Conservation (phyloP, 495 filamentous ascomycete species). For the Durotheca rogersii region DNA sequence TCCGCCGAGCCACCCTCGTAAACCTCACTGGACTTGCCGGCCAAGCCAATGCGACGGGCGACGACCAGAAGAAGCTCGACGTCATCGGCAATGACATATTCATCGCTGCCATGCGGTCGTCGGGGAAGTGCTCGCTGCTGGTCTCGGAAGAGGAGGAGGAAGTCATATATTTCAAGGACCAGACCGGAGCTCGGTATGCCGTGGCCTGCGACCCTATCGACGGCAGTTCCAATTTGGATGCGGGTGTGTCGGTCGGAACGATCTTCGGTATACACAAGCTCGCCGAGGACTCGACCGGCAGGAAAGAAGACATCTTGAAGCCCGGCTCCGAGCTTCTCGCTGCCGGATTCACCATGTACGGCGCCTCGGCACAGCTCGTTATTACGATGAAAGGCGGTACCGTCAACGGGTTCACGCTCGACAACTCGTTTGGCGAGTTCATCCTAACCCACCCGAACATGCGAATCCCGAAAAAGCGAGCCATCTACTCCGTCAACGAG, state of each 20-base stretch:
- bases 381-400: conserved; percentile 92
- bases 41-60: conserved; percentile 90
- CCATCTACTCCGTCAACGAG: conserved; percentile 98
- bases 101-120: conserved; percentile 88
- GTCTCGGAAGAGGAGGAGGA: conserved; percentile 98
- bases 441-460: conserved; percentile 97
- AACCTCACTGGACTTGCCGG: conserved; percentile 94
- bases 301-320: conserved; percentile 78
- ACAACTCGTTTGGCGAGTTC: conserved; percentile 95
- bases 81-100: conserved; percentile 98
- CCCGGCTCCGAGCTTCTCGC: conserved; percentile 91
- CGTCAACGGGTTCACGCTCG: conserved; percentile 97
- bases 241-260: conserved; percentile 95
- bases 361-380: conserved; percentile 91
- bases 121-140: conserved; percentile 82
- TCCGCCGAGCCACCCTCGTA: conserved; percentile 93
- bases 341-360: conserved; percentile 98
- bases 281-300: conserved; percentile 64
- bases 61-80: conserved; percentile 99
- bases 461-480: conserved; percentile 72
- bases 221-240: conserved; percentile 95
- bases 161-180: conserved; percentile 80
- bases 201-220: conserved; percentile 98
- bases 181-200: conserved; percentile 80
- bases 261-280: conserved; percentile 96